Conservation (phyloP, 1,284 basidiomycete genomes). For the Tilletiopsis washingtonensis region DNA sequence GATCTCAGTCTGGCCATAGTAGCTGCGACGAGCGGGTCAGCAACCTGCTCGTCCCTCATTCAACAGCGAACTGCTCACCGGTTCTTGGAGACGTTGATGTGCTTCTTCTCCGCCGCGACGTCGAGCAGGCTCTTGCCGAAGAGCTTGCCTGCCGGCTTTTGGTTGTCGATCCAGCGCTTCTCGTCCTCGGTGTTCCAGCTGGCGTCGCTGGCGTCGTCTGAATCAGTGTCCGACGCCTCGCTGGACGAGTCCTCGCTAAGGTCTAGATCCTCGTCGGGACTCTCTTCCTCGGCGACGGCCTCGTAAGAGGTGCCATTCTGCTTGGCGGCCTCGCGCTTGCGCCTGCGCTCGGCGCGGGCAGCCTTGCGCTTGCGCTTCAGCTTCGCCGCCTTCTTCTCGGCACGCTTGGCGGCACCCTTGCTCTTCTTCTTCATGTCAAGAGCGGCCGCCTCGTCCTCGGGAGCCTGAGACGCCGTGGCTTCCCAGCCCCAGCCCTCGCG, state of each 20-base stretch:
- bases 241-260: slow-evolving; percentile 16
- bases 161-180: slow-evolving; percentile 11
- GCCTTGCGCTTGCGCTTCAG: slow-evolving; percentile 29
- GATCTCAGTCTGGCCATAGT: slow-evolving; percentile 38
- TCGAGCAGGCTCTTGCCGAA: slow-evolving; percentile 42
- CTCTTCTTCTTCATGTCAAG: slow-evolving; percentile 16
- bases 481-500: slow-evolving; percentile 47
- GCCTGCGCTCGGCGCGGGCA: slow-evolving; percentile 22
- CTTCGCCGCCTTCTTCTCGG: slow-evolving; percentile 24
- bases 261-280: slow-evolving; percentile 35
- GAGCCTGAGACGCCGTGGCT: slow-evolving; percentile 12
- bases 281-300: slow-evolving; percentile 29
- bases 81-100: slow-evolving; percentile 16
- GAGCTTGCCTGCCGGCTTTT: slow-evolving; percentile 37
- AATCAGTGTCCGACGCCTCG: too few relatives aligned
- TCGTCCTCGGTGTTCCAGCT: slow-evolving; percentile 9
- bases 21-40: slow-evolving; percentile 7
- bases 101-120: slow-evolving; percentile 19
- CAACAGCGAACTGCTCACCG: slow-evolving; percentile 5
- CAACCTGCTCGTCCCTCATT: background rate
- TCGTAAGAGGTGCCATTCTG: slow-evolving; percentile 21
- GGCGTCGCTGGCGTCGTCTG: slow-evolving; percentile 9
- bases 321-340: slow-evolving; percentile 20
- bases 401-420: slow-evolving; percentile 9
- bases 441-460: slow-evolving; percentile 10